Evolutionary conservation across 257 asterid species (phyloP), one percentile per base, ranked within the genome.

Genomic region (Ocimum tenuiflorum): DNA sequence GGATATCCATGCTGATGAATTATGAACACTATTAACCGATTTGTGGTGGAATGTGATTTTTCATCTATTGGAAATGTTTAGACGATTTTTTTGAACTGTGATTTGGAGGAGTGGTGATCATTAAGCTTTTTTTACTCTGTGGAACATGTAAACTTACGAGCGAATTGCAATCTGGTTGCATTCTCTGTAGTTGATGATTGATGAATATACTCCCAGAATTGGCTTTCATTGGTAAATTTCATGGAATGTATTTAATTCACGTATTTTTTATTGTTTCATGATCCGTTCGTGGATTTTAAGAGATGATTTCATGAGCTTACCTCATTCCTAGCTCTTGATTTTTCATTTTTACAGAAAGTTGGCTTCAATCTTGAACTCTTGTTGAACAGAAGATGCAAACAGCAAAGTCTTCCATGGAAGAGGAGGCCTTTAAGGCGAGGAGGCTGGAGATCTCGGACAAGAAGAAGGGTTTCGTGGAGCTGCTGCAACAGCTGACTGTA

Each of bases 401-500:
- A 10, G 51, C 65, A 22, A 58, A 45, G 49, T 72, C 63, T 19
- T 69, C 56, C 3, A 29, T 5, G 18, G 87, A 70, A 29, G 84
- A 77, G 15, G 91, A 67, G 36, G 41, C 52, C 6, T 79, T 78
- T 57, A 68, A 12, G n/a, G 80, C 82, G 41, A 78, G 98, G 61
- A 85, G 75, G 65, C 67, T 91, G 22, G 89, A 87, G 81, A 76
- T 85, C 17, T 55, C 88, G 6, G 96, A 91, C 72, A 83, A 78
- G 47, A 81, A 58, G 53, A 91, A 87, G 57, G 95, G 96, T 0
- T 85, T 87, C 67, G 57, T 87, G 29, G 91, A 80, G 55, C 69
- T 87, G 36, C 77, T 91, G 60, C 87, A 77, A 47, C 97, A 91
- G 60, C 78, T 89, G 36, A 91, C 98, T 0, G 76, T 77, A 0